These are phyloP conservation scores for Talaromyces sp. DNA, from an alignment of 2,329 filamentous ascomycete genomes.

Conservation along the genomic window DNA sequence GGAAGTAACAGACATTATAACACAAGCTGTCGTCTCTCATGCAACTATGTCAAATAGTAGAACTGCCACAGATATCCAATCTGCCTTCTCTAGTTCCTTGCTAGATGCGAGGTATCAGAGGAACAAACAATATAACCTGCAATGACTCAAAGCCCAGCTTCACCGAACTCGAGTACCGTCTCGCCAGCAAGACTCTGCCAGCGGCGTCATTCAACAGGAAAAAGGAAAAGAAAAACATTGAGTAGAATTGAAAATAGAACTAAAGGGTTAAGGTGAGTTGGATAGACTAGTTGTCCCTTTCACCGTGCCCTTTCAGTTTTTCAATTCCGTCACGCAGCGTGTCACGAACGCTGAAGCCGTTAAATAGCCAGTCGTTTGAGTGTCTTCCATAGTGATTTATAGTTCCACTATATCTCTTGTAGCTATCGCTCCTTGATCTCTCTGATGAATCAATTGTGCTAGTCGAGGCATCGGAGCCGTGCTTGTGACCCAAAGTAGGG, in stretches of 20 bases:
- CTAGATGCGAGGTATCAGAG: neutral
- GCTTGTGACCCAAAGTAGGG: neutral
- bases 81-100: neutral
- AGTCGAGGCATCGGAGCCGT: neutral
- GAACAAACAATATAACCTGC: neutral
- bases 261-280: neutral
- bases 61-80: constrained; percentile 7
- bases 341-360: constrained; percentile 44
- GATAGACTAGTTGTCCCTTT: constrained; percentile 26
- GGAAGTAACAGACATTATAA: neutral
- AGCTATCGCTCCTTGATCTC: constrained; percentile 27
- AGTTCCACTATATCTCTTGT: constrained; percentile 37
- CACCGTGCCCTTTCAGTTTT: constrained; percentile 26
- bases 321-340: constrained; percentile 41
- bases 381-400: constrained; percentile 46
- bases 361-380: constrained; percentile 50
- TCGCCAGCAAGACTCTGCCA: constrained; percentile 12
- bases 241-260: neutral
- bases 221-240: neutral
- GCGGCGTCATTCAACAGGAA: constrained; percentile 1
- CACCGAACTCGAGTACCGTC: constrained; percentile 6
- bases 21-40: neutral
- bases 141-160: constrained; percentile 11
- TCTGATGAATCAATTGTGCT: neutral
- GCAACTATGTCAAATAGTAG: neutral